Percentiles rank a stretch among this genome's conserved stretches.
These are phyloP conservation scores for Candida nemodendra DNA, from an alignment of 805 yeast genomes.

Conservation along the genomic window DNA sequence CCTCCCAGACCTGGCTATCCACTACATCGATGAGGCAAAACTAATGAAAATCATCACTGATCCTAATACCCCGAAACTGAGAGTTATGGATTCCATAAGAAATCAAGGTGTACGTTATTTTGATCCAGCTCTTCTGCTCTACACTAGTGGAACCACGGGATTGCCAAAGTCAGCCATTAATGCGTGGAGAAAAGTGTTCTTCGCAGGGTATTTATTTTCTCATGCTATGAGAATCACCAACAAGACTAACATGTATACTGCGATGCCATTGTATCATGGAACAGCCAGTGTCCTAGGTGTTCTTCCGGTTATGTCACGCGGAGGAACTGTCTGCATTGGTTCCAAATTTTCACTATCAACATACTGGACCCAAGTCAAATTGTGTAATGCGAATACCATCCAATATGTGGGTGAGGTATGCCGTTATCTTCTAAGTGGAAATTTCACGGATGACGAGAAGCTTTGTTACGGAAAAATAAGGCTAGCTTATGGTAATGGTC, in stretches of 20 bases:
- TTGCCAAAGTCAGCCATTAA: conserved; percentile 90
- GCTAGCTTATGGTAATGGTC: conserved; percentile 88
- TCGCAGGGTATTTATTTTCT: conserved; percentile 72
- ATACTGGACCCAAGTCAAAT: conserved; percentile 85
- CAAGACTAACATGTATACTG: conserved; percentile 67
- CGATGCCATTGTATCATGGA: conserved; percentile 95
- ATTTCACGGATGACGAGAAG: conserved; percentile 32
- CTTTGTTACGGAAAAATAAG: conserved; percentile 37
- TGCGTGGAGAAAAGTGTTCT: conserved; percentile 81
- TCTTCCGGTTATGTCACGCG: conserved; percentile 55
- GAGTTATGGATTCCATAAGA: conserved; percentile 58
- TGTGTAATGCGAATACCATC: conserved; percentile 70
- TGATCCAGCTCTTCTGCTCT: conserved; percentile 70
- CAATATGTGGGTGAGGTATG: conserved; percentile 97
- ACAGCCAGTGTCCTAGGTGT: conserved; percentile 89
- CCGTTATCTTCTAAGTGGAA: conserved; percentile 69
- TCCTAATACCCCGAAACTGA: conserved; percentile 41
- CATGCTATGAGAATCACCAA: conserved; percentile 59
- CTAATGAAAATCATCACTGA: conserved; percentile 14
- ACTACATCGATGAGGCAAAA: conserved; percentile 20
- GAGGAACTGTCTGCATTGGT: conserved; percentile 76
- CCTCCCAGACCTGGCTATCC: conserved; percentile 29
- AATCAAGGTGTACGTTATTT: conserved; percentile 56
- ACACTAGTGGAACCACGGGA: conserved; percentile 94
- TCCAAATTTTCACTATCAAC: conserved; percentile 79